phyloP scores from a whole-genome alignment of 139 green algal species.

The Chlorella sp. region DNA sequence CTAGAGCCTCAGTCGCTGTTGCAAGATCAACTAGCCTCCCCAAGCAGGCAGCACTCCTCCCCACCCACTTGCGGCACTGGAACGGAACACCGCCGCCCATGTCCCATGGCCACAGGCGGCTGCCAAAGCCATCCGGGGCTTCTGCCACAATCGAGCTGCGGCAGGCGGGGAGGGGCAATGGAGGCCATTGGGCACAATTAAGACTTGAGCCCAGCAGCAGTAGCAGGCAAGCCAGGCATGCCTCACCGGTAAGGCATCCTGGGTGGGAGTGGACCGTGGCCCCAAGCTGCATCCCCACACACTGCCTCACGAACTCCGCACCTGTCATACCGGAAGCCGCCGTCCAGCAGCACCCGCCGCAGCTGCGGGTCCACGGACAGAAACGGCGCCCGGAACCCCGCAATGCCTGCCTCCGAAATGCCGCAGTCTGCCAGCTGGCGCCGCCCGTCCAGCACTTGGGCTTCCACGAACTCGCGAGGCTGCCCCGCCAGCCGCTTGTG shows the following conservation, averaged over 20 bases:
- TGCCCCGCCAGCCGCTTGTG: slow-evolving; percentile 17
- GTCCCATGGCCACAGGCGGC: slow-evolving; percentile 40
- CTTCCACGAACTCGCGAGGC: neutral
- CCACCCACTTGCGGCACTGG: neutral
- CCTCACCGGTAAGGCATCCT: no score
- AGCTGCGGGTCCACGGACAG: neutral
- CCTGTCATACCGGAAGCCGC: slow-evolving; percentile 30
- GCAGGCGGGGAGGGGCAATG: neutral
- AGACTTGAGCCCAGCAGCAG: no score
- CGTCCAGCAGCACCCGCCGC: neutral
- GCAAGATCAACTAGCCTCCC: no score
- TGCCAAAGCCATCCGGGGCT: slow-evolving; percentile 1
- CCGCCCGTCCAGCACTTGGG: slow-evolving; percentile 19
- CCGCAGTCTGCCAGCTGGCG: slow-evolving; percentile 30
- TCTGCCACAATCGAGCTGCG: slow-evolving; percentile 28
- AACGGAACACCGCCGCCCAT: slow-evolving; percentile 40
- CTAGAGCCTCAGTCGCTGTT: no score
- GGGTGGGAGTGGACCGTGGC: no score
- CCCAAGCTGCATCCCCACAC: neutral
- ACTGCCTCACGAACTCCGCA: no score
- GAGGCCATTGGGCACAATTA: no score
- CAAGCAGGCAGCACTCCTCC: neutral
- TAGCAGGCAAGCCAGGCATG: neutral
- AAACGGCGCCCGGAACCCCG: slow-evolving; percentile 23
- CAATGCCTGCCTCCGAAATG: slow-evolving; percentile 28